These are phyloP conservation scores for Beauveria rudraprayagi DNA, from an alignment of 2,329 filamentous ascomycete genomes.

Conservation along the genomic window DNA sequence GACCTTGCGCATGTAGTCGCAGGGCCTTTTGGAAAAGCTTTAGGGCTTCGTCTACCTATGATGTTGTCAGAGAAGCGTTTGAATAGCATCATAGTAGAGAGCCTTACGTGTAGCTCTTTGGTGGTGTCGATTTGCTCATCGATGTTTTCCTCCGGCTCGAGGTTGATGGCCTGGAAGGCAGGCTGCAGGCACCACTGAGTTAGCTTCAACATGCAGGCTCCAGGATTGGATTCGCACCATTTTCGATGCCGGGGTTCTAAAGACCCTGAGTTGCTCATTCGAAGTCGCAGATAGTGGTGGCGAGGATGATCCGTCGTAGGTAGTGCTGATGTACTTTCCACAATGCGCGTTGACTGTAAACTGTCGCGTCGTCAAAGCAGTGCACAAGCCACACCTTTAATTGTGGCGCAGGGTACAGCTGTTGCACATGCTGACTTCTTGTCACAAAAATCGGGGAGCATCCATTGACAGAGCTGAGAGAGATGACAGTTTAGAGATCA, in stretches of 20 bases:
- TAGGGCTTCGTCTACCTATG: conserved; percentile 81
- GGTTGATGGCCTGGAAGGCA: conserved; percentile 80
- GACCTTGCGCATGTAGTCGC: conserved; percentile 84
- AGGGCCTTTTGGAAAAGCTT: conserved; percentile 90
- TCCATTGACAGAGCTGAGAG: no score
- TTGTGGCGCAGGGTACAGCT: neutral
- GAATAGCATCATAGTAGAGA: neutral
- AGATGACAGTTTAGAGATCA: no score
- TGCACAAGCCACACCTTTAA: conserved; percentile 8
- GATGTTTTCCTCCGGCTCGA: conserved; percentile 83
- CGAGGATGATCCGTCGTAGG: neutral
- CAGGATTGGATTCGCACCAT: neutral
- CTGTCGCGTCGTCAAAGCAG: neutral
- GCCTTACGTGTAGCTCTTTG: conserved; percentile 70
- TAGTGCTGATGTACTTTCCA: neutral
- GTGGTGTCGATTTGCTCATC: conserved; percentile 93
- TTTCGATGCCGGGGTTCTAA: conserved; percentile 7
- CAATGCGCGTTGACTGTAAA: neutral
- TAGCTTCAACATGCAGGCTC: conserved; percentile 5
- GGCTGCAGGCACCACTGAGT: conserved; percentile 31
- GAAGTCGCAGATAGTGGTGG: neutral
- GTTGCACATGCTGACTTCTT: no score
- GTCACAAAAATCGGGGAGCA: neutral
- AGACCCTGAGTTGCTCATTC: neutral
- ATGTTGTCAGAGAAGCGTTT: neutral